Conservation (phyloP, 208 protist genomes). For the Angomonas desouzai region DNA sequence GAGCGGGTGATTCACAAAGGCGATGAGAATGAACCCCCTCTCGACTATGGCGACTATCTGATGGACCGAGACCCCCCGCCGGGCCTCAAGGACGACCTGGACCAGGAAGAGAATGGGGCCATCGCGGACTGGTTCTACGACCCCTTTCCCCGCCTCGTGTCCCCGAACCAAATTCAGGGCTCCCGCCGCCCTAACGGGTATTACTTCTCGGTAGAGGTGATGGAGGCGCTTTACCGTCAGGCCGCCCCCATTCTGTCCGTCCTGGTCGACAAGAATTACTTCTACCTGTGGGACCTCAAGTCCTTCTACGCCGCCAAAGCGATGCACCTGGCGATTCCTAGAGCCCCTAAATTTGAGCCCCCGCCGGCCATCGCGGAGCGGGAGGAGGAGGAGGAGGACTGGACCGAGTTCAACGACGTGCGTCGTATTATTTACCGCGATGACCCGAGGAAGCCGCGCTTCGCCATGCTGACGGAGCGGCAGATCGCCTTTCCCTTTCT, state of each 20-base stretch:
- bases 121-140: conserved; percentile 99
- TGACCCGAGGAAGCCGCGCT: conserved; percentile 81
- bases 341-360: conserved; percentile 97
- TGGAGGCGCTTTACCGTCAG: conserved; percentile 93
- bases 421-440: conserved; percentile 99
- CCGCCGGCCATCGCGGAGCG: conserved; percentile 32
- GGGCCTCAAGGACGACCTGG: conserved; percentile 96
- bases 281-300: conserved; percentile 99
- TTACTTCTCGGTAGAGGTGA: conserved; percentile 91
- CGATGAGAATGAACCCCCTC: conserved; percentile 99
- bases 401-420: conserved; percentile 99
- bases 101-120: conserved; percentile 97
- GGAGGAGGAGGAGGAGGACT: conserved; percentile 96
- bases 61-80: conserved; percentile 97
- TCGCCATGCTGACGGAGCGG: conserved; percentile 99
- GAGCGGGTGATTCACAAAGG: conserved; percentile 98
- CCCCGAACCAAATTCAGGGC: conserved; percentile 90
- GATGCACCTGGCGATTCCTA: conserved; percentile 99
- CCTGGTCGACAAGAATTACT: conserved; percentile 99
- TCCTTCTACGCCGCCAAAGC: conserved; percentile 99
- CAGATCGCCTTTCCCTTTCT: conserved; percentile 99
- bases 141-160: conserved; percentile 91
- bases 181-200: conserved; percentile 77
- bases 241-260: conserved; percentile 95
- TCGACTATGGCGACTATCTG: conserved; percentile 99